These are phyloP conservation scores for Haematococcus lacustris DNA, from an alignment of 139 green algal genomes.

Conservation along the genomic window DNA sequence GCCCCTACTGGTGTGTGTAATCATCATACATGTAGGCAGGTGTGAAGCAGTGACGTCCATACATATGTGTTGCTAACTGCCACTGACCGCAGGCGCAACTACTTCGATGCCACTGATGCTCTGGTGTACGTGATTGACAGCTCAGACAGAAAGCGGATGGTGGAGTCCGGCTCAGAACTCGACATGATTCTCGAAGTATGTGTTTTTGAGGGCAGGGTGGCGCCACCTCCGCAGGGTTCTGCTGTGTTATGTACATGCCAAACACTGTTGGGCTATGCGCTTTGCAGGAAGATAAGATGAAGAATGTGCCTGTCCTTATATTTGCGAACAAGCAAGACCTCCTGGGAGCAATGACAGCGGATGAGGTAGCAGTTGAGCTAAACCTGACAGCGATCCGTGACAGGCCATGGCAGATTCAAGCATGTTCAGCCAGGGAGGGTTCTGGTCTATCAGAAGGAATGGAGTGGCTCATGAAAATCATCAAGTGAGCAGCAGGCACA, in stretches of 20 bases:
- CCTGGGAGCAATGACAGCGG: conserved; percentile 37
- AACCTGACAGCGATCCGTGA: conserved; percentile 54
- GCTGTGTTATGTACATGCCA: too few species aligned
- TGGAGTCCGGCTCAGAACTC: conserved; percentile 60
- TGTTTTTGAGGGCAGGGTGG: too few species aligned
- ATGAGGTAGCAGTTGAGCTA: conserved; percentile 57
- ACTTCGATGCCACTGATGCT: conserved; percentile 73
- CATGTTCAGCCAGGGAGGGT: conserved; percentile 55
- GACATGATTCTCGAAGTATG: conserved; percentile 48
- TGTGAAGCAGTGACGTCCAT: too few species aligned
- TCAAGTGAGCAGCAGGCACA: too few species aligned
- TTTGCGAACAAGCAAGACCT: conserved; percentile 83
- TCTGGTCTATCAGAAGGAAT: conserved; percentile 59
- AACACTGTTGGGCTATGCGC: too few species aligned
- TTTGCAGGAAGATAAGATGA: conserved; percentile 71
- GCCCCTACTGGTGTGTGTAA: conserved; percentile 65
- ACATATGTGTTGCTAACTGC: too few species aligned
- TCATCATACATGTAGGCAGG: too few species aligned
- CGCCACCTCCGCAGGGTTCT: too few species aligned
- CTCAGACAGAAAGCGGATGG: conserved; percentile 62
- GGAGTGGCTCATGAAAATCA: conserved; percentile 67
- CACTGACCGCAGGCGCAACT: conserved; percentile 65
- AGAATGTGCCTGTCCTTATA: conserved; percentile 60
- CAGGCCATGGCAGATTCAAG: conserved; percentile 73
- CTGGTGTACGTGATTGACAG: conserved; percentile 79